Evolutionary conservation across 2,329 filamentous ascomycete species (phyloP).

Genomic region (Arthrinium phaeospermum): DNA sequence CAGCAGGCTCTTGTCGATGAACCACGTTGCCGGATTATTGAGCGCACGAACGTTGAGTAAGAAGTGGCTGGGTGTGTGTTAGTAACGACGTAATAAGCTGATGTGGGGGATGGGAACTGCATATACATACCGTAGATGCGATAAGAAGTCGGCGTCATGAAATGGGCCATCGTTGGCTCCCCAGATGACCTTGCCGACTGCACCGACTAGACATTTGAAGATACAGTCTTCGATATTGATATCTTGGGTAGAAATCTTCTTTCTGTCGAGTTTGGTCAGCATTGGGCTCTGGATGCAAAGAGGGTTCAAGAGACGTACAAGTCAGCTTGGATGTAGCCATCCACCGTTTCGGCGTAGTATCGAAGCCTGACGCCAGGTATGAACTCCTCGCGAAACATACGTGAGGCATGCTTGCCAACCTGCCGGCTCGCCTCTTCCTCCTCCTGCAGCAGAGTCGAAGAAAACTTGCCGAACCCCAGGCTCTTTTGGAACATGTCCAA

Average conservation of each 20-base stretch:
- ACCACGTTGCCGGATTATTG: constrained; percentile 19
- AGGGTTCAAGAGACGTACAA: background rate
- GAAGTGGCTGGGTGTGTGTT: background rate
- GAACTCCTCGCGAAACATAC: constrained; percentile 27
- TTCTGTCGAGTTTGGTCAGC: background rate
- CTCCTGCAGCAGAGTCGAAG: constrained; percentile 23
- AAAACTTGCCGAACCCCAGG: constrained; percentile 23
- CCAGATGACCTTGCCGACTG: constrained; percentile 24
- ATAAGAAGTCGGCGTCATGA: background rate
- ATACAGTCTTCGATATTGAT: constrained; percentile 26
- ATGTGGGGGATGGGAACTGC: too few relatives aligned
- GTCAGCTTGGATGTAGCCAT: constrained; percentile 18
- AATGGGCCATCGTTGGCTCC: constrained; percentile 21
- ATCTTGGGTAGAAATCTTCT: background rate
- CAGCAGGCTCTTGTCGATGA: constrained; percentile 16
- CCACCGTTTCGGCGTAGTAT: constrained; percentile 21
- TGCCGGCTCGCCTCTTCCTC: constrained; percentile 19
- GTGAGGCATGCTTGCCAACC: constrained; percentile 19
- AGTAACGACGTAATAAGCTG: background rate
- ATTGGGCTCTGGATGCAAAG: background rate
- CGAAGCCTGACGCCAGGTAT: constrained; percentile 21
- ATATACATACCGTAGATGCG: background rate
- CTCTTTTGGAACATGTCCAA: constrained; percentile 21
- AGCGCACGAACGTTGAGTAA: constrained; percentile 21
- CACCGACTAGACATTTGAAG: constrained; percentile 23